Percentiles rank a stretch among this genome's conserved stretches.
phyloP scores from a whole-genome alignment of 2,329 filamentous ascomycete species.

The Clarireedia sp. region DNA sequence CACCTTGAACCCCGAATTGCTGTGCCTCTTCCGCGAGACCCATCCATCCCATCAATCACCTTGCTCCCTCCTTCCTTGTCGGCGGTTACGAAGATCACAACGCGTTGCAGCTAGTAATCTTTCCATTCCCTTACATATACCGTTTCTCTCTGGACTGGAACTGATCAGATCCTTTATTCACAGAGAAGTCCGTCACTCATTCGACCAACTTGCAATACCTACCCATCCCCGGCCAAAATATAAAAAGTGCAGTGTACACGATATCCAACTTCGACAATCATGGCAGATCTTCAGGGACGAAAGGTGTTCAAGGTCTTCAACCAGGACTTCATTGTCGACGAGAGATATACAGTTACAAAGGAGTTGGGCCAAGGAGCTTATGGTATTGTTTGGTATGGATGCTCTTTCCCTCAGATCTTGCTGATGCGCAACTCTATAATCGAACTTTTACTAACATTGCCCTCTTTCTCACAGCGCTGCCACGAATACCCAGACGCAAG shows the following conservation, averaged over 20 bases:
- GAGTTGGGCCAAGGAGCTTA: conserved; percentile 97
- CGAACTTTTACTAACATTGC: conserved; percentile 22
- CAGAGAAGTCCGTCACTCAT: neutral
- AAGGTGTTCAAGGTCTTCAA: conserved; percentile 99
- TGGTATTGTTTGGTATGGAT: conserved; percentile 86
- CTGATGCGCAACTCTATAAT: conserved; percentile 13
- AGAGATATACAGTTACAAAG: conserved; percentile 97
- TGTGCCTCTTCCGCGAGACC: conserved; percentile 4
- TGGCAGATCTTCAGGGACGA: conserved; percentile 45
- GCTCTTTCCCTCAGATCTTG: conserved; percentile 12
- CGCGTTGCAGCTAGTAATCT: neutral
- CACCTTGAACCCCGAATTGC: conserved; percentile 6
- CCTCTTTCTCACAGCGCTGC: conserved; percentile 57
- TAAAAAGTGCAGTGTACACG: neutral
- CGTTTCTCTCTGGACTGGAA: neutral
- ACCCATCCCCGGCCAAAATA: neutral
- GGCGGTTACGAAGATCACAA: conserved; percentile 7
- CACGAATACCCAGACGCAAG: conserved; percentile 80
- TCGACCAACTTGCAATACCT: neutral
- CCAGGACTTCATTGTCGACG: conserved; percentile 97
- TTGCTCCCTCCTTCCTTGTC: conserved; percentile 8
- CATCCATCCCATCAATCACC: neutral
- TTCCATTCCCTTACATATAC: conserved; percentile 1
- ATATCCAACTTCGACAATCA: conserved; percentile 12
- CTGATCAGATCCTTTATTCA: neutral